These are phyloP conservation scores for Phaeosphaeria sp. DNA, from an alignment of 2,329 filamentous ascomycete genomes.

Conservation along the genomic window DNA sequence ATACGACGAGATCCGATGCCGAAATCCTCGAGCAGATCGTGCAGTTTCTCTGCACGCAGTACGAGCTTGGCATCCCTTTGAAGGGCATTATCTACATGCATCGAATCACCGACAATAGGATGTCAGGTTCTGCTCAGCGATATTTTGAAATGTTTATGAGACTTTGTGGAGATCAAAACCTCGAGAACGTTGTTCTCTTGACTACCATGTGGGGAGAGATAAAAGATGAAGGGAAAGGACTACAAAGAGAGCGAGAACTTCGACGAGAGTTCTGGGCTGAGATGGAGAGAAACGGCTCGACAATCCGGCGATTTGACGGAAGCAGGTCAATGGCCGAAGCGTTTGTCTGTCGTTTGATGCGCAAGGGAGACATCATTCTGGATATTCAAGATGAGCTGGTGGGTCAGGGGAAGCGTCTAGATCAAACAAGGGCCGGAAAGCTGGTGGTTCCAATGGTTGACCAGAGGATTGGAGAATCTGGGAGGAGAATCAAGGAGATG, in stretches of 20 bases:
- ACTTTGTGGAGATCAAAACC: conserved; percentile 51
- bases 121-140: conserved; percentile 48
- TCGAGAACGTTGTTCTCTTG: conserved; percentile 51
- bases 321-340: conserved; percentile 3
- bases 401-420: conserved; percentile 18
- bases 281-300: conserved; percentile 3
- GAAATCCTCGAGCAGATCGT: conserved; percentile 52
- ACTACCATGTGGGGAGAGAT: conserved; percentile 52
- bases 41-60: conserved; percentile 38
- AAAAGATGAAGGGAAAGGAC: conserved; percentile 31
- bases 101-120: conserved; percentile 51
- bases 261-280: conserved; percentile 6
- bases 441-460: neutral
- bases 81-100: conserved; percentile 58
- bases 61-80: conserved; percentile 45
- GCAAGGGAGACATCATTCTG: conserved; percentile 10
- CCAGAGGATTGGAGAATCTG: neutral
- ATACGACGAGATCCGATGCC: conserved; percentile 52
- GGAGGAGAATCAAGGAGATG: neutral
- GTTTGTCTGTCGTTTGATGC: conserved; percentile 6
- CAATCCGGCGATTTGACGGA: conserved; percentile 7
- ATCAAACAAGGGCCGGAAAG: conserved; percentile 25
- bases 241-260: conserved; percentile 5
- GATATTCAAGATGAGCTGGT: conserved; percentile 29
- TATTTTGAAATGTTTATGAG: conserved; percentile 56